phyloP scores from a whole-genome alignment of 306 rosid species.

The Pterocarpus santalinus region DNA sequence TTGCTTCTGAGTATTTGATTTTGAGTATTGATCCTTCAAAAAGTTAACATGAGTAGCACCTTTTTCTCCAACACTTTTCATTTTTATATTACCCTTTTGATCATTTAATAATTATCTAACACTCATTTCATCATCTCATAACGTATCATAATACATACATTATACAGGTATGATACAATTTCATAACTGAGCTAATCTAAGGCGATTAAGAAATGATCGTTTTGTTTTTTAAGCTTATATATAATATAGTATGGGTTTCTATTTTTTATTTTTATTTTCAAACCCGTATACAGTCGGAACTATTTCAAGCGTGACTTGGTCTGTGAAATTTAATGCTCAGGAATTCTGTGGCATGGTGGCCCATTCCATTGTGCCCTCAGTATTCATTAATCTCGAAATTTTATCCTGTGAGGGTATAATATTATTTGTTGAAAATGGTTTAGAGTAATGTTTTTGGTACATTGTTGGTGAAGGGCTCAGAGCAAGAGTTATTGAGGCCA shows the following conservation, averaged over 20 bases:
- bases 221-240: neutral
- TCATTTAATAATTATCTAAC: constrained; percentile 1
- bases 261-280: neutral
- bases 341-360: constrained; percentile 38
- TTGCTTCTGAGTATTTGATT: neutral
- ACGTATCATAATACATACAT: neutral
- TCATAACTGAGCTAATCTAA: neutral
- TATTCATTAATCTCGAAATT: constrained; percentile 15
- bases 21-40: constrained; percentile 49
- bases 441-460: constrained; percentile 27
- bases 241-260: neutral
- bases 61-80: constrained; percentile 14
- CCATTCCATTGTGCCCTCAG: constrained; percentile 34
- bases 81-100: neutral
- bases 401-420: neutral
- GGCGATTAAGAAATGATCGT: neutral
- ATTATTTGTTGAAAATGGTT: constrained; percentile 13
- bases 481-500: constrained; percentile 47
- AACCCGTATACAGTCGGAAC: constrained; percentile 18
- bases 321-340: constrained; percentile 40
- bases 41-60: constrained; percentile 44
- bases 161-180: neutral
- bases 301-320: constrained; percentile 43
- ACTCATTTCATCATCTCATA: neutral
- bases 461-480: constrained; percentile 47